These are phyloP conservation scores for Coccomyxa sp. DNA, from an alignment of 139 green algal species.

Conservation along the genomic window DNA sequence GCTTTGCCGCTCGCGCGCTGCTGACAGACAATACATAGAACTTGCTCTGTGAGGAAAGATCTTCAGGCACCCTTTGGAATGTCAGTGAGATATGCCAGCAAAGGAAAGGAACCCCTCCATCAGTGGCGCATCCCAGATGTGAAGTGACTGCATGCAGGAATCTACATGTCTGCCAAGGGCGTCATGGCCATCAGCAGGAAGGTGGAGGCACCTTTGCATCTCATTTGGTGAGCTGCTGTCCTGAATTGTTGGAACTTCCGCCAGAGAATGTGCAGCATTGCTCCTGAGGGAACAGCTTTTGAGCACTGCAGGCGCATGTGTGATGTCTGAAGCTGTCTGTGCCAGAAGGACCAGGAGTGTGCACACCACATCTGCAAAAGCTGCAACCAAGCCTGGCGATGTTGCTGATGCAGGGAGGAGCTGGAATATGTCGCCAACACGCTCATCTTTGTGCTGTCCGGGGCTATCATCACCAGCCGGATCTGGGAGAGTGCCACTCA, in stretches of 20 bases:
- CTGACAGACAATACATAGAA: too few species aligned
- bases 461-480: constrained; percentile 47
- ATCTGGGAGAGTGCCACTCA: constrained; percentile 17
- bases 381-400: not conserved
- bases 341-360: not conserved
- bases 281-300: too few species aligned
- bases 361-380: not conserved
- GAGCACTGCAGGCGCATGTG: not conserved
- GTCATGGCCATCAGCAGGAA: constrained; percentile 31
- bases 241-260: too few species aligned
- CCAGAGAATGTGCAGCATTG: too few species aligned
- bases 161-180: constrained; percentile 26
- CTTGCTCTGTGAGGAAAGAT: too few species aligned
- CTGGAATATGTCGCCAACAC: constrained; percentile 67
- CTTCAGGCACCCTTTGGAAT: too few species aligned
- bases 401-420: constrained; percentile 35
- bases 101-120: too few species aligned
- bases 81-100: too few species aligned
- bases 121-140: too few species aligned
- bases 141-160: not conserved
- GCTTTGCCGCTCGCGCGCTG: too few species aligned
- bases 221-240: constrained; percentile 40
- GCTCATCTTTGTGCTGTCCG: constrained; percentile 63
- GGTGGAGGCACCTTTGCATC: constrained; percentile 35
- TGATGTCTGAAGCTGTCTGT: not conserved